phyloP scores from a whole-genome alignment of 768 basidiomycete genomes.

The Phlebiopsis gigantea region DNA sequence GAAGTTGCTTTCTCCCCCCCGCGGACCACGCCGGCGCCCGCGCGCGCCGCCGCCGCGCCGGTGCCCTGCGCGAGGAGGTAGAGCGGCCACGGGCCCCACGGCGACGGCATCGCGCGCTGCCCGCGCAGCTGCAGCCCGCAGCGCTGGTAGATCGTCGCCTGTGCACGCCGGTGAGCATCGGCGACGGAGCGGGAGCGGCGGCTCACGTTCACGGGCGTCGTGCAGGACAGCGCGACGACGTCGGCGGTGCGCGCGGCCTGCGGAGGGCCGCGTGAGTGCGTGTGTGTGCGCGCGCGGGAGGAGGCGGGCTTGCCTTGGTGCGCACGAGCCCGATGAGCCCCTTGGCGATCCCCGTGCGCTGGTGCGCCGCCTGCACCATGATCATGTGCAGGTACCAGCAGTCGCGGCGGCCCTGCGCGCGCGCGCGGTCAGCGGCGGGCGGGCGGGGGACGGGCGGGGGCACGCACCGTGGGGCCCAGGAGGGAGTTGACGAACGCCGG shows the following conservation, averaged over 20 bases:
- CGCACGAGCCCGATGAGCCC: constrained; percentile 4
- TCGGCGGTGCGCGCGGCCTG: constrained; percentile 3
- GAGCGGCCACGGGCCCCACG: constrained; percentile 17
- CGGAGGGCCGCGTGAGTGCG: not conserved
- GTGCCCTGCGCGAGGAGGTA: constrained; percentile 12
- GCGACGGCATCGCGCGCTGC: constrained; percentile 12
- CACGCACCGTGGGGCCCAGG: constrained; percentile 12
- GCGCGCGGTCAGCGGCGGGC: too few relatives aligned
- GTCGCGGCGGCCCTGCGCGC: constrained; percentile 8
- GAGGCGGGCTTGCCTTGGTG: constrained; percentile 1
- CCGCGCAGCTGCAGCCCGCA: constrained; percentile 8
- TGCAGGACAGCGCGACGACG: constrained; percentile 13
- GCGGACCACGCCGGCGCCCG: not conserved
- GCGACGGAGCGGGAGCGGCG: not conserved
- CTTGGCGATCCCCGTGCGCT: constrained; percentile 8
- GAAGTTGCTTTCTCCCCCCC: too few relatives aligned
- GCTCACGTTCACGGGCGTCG: constrained; percentile 12
- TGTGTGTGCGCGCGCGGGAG: not conserved
- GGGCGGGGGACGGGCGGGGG: not conserved
- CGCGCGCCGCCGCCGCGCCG: not conserved
- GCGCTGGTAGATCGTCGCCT: constrained; percentile 14
- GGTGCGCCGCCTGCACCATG: constrained; percentile 6
- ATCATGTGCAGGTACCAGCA: constrained; percentile 16
- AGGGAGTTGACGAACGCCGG: constrained; percentile 14
- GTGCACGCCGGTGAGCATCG: not conserved